Evolutionary conservation across 2,329 filamentous ascomycete species (phyloP).

Genomic region (Fonsecaea nubica): DNA sequence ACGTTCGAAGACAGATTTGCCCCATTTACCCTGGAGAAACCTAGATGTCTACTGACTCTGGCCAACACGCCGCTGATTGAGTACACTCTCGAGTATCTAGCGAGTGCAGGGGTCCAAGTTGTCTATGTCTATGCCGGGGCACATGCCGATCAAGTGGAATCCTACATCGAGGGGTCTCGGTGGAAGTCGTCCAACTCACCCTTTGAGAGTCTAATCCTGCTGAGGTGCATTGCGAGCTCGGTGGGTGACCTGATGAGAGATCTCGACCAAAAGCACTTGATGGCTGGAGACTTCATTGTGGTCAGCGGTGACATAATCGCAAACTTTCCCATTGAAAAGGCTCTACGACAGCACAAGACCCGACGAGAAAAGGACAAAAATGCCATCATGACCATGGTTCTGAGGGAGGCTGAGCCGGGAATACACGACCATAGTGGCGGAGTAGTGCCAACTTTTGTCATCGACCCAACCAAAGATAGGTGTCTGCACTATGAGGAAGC

Average conservation of each 20-base stretch:
- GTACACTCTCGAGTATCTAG: conserved; percentile 95
- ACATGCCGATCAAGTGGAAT: conserved; percentile 84
- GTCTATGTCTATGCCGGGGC: conserved; percentile 91
- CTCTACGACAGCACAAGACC: conserved; percentile 78
- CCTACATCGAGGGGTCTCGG: conserved; percentile 81
- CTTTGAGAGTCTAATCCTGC: conserved; percentile 81
- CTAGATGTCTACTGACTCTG: conserved; percentile 90
- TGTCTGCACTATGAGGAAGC: conserved; percentile 96
- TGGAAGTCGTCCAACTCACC: conserved; percentile 76
- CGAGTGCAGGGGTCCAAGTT: conserved; percentile 92
- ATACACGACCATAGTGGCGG: conserved; percentile 80
- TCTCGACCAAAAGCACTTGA: conserved; percentile 81
- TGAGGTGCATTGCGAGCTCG: conserved; percentile 84
- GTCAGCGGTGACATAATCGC: conserved; percentile 93
- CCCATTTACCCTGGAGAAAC: conserved; percentile 86
- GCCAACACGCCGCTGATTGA: conserved; percentile 95
- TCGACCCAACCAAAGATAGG: conserved; percentile 78
- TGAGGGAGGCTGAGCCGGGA: conserved; percentile 75
- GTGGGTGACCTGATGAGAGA: conserved; percentile 95
- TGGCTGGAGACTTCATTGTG: conserved; percentile 88
- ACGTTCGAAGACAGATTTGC: conserved; percentile 91
- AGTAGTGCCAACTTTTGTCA: conserved; percentile 80
- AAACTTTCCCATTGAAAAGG: conserved; percentile 82
- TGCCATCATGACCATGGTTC: conserved; percentile 95
- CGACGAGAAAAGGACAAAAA: conserved; percentile 85